Base-by-base conservation (phyloP, 225 moss, liverwort and hornwort genomes). In the Asterella californica region DNA sequence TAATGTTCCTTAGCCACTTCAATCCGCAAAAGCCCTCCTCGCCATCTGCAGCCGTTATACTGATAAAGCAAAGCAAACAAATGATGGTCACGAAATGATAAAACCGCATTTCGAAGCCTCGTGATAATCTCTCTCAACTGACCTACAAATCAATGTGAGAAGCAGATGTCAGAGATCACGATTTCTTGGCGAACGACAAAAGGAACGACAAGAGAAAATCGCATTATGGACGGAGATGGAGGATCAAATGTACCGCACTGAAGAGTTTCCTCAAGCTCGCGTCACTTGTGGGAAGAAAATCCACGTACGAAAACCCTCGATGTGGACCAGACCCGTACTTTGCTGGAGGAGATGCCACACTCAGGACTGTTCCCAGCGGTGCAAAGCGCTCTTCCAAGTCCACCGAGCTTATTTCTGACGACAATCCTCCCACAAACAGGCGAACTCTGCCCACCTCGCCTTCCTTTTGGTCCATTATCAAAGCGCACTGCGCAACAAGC, bases 21-120 rank as follows among this genome's bases (percentile, higher is more conserved):
- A 72, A 99, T 91, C 36, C 94, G 92, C 79, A 95, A 57, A 21
- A 80, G 38, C 73, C 92, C 97, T 59, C 94, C 97, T 87, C 88
- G 91, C 94, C 94, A 99, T 73, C 92, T 99, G 81, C 97, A 99
- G 11, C 94, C 94, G 81, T 90, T 99, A 68, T 99, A 93, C 97
- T 97, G n/a, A n/a, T n/a, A n/a, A n/a, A 12, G 25, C 18, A 52
- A 25, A 30, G 0, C 15, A 74, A 74, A 21, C 15, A 33, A 57
- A 15, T 21, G 19, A 19, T 22, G 10, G 65, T 15, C 30, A 46
- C 24, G 25, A 61, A 27, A 61, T 27, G n/a, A 61, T 10, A 10
- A 61, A 27, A 27, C 9, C 25, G 0, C n/a, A 21, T 25, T 27
- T 27, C n/a, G 7, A 25, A 1, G n/a, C 8, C 10, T 61, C 7